phyloP scores from a whole-genome alignment of 352 stramenopile genomes.

The Ochromonadaceae sp. region DNA sequence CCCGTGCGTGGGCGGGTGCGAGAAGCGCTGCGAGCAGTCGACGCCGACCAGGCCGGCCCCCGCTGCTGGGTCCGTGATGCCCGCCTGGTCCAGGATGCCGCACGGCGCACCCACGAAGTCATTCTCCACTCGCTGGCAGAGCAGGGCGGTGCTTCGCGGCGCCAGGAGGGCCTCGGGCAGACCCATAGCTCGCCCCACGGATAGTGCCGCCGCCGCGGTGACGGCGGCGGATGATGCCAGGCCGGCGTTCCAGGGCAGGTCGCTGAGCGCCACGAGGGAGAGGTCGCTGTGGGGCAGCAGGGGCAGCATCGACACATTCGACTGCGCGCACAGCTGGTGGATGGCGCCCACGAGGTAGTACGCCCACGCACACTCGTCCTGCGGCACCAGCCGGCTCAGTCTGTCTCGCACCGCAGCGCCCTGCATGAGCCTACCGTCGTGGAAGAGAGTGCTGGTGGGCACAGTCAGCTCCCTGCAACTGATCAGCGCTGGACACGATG shows the following conservation, averaged over 20 bases:
- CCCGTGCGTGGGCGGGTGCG: no score
- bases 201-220: neutral
- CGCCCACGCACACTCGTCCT: no score
- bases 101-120: neutral
- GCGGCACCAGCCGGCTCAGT: no score
- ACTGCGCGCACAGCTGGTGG: no score
- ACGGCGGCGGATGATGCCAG: neutral
- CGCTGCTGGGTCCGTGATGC: neutral
- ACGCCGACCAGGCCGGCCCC: neutral
- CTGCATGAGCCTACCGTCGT: no score
- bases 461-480: no score
- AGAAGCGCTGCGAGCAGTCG: neutral
- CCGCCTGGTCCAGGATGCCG: neutral
- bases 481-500: no score
- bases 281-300: no score
- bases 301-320: no score
- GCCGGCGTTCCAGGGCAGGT: neutral
- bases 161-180: neutral
- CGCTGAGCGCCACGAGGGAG: neutral
- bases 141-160: neutral
- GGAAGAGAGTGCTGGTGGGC: no score
- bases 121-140: neutral
- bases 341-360: no score
- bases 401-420: no score
- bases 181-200: neutral